These are phyloP conservation scores for Trametes versicolor DNA, from an alignment of 1,284 basidiomycete species.

Conservation along the genomic window DNA sequence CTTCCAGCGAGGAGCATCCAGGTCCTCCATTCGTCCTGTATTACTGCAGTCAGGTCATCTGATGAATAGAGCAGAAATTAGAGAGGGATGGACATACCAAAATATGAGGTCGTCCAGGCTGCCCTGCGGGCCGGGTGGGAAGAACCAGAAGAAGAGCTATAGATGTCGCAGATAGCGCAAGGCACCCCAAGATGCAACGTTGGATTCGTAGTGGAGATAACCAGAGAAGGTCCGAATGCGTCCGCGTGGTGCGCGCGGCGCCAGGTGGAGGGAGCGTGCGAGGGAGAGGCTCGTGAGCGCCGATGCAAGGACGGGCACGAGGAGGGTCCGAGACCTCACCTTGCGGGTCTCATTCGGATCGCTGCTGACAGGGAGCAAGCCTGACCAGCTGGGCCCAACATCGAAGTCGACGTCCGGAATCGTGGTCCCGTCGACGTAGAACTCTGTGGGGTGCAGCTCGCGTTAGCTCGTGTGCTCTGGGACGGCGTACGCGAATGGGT, in stretches of 20 bases:
- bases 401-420: slow-evolving; percentile 80
- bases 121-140: slow-evolving; percentile 78
- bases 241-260: background rate
- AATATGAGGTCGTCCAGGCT: slow-evolving; percentile 78
- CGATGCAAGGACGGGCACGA: no score
- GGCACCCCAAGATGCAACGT: background rate
- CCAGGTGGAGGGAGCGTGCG: no score
- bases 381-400: slow-evolving; percentile 81
- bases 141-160: slow-evolving; percentile 90
- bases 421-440: slow-evolving; percentile 71
- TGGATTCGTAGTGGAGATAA: background rate
- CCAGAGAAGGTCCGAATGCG: background rate
- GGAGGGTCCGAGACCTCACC: slow-evolving; percentile 47
- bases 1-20: slow-evolving; percentile 80
- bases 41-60: slow-evolving; percentile 26
- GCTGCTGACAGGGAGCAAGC: slow-evolving; percentile 74
- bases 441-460: slow-evolving; percentile 63
- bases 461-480: no score
- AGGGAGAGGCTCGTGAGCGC: no score
- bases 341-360: slow-evolving; percentile 71
- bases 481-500: no score
- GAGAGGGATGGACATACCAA: slow-evolving; percentile 63
- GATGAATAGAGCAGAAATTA: background rate
- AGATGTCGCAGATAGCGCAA: background rate
- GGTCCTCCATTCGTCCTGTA: slow-evolving; percentile 62